Evolutionary conservation across 768 basidiomycete species (phyloP).

Genomic region (Boletus coccyginus): DNA sequence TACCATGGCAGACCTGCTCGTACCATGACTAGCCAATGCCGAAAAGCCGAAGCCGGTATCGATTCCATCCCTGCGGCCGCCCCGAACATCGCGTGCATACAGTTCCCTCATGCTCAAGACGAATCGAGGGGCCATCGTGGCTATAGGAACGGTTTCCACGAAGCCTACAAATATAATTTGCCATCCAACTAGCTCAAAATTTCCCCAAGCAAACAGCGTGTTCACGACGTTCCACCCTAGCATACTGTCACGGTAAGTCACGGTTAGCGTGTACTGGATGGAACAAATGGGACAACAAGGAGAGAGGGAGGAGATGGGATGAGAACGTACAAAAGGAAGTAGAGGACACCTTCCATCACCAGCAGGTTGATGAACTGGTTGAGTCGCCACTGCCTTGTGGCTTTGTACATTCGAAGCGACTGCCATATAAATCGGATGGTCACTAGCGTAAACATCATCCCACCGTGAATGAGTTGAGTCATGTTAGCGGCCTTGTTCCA

Average conservation of each 20-base stretch:
- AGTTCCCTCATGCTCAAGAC: constrained; percentile 7
- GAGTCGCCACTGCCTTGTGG: constrained; percentile 2
- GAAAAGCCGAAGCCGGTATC: constrained; percentile 6
- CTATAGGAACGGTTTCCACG: background rate
- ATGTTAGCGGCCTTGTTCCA: background rate
- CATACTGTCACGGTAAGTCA: background rate
- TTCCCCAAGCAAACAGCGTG: background rate
- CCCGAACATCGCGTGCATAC: background rate
- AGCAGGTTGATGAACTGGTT: constrained; percentile 9
- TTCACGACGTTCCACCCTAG: background rate
- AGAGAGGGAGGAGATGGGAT: too few relatives aligned
- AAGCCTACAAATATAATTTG: background rate
- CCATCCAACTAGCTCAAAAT: background rate
- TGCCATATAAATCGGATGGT: background rate
- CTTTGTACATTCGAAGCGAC: background rate
- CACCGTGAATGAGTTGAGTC: background rate
- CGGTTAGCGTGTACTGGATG: background rate
- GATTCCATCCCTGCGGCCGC: background rate
- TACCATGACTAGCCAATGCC: background rate
- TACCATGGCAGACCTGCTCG: background rate
- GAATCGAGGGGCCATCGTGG: constrained; percentile 1
- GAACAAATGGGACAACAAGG: background rate
- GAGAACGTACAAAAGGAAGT: constrained; percentile 8
- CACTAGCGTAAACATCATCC: background rate
- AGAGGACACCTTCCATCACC: constrained; percentile 4